Evolutionary conservation across 1,139 yeast genomes (phyloP), one percentile per base, ranked within the genome.

Genomic region (Chernovozyma aurita): DNA sequence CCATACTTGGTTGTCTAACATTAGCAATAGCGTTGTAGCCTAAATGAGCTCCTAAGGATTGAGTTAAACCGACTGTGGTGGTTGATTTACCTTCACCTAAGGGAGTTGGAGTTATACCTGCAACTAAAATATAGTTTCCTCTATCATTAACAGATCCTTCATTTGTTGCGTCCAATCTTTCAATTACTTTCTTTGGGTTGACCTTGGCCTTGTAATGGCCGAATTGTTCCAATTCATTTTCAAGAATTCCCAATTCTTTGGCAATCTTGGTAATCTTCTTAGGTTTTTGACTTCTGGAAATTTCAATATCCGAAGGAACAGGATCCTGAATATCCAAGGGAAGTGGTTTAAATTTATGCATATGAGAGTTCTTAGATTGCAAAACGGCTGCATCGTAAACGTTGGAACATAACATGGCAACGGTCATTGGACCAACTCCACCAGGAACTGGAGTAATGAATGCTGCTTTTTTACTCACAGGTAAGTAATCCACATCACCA

Each of bases 391-490:
- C 83, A 42, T 70, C 66, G 40, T 76, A 65, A 4, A 84, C 85
- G 50, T 84, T 84, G 35, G 80, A 71, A 44, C 85, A 75, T 43
- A 84, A 71, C 88, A 82, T 82, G 31, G 88, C 90, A 29, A 84
- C 92, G 22, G 94, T 84, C 94, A 84, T 84, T 47, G 94, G 94
- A 28, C 94, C 94, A 47, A 84, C 94, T 47, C 94, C 94, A 57
- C 94, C 92, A 26, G 94, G 94, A 35, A 84, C 94, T 4, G 94
- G 94, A 5, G 94, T 83, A 37, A 84, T 67, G 49, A 69, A 77
- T 2, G 81, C 65, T 2, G 87, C 83, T 45, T 68, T 70, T 36
- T 70, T 61, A 38, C 65, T 64, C 37, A 81, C 84, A 26, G 74
- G 61, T 35, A 66, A 78, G 51, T 65, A 83, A 46, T 82, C 88